Conservation (phyloP, 2,329 filamentous ascomycete species). For the Colletotrichum paranaense region DNA sequence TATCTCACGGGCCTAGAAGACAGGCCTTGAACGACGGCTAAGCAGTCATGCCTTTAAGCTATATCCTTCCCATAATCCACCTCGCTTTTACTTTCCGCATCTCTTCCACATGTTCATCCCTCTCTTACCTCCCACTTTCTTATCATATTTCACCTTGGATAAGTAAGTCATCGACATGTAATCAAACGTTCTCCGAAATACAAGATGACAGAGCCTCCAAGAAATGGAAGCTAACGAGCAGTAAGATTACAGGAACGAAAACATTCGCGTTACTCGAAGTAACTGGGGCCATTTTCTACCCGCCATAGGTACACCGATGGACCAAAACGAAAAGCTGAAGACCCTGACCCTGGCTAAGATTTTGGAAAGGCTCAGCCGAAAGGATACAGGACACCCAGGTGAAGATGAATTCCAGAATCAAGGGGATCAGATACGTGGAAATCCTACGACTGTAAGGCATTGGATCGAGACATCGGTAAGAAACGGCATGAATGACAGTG, state of each 20-base stretch:
- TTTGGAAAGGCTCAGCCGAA: neutral
- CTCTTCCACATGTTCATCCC: too few relatives aligned
- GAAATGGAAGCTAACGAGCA: neutral
- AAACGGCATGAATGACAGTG: neutral
- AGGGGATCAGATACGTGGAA: neutral
- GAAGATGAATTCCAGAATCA: neutral
- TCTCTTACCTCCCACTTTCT: neutral
- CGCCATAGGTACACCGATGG: neutral
- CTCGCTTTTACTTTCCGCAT: too few relatives aligned
- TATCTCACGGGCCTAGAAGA: neutral
- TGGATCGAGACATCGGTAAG: neutral
- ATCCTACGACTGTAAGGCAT: neutral
- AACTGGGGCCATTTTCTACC: neutral
- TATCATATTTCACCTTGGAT: neutral
- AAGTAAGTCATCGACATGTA: neutral
- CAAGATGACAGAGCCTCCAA: neutral
- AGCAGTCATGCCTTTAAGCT: neutral
- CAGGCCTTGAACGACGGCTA: neutral
- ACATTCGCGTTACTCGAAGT: neutral
- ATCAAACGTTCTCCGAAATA: too few relatives aligned
- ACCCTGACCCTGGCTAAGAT: neutral
- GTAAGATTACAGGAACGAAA: neutral
- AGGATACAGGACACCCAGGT: neutral
- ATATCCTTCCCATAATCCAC: too few relatives aligned
- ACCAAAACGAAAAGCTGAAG: neutral